Evolutionary conservation across 495 filamentous ascomycete species (phyloP), one percentile per base, ranked within the genome.

Genomic region (Ramalina intermedia): DNA sequence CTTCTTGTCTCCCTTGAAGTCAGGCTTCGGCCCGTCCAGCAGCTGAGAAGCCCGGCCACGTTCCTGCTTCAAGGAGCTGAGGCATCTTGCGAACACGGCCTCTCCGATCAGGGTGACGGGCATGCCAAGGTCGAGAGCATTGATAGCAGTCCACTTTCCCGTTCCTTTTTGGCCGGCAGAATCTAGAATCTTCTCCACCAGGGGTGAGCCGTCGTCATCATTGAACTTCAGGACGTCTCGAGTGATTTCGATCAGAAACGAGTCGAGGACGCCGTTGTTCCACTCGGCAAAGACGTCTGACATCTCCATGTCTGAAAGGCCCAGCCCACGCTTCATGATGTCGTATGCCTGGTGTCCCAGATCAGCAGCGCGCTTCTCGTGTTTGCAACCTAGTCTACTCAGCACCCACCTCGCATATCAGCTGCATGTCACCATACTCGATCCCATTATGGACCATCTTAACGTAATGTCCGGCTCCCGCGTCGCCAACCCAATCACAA

Each of bases 401-500:
- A 23, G 14, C 18, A 54, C 73, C 41, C 67, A 96, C 91, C 82
- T 98, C 91, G 70, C 84, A 93, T 68, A 98, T 98, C 65, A 98
- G 74, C 77, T 98, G 91, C 91, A 98, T 98, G 70, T 98, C 91
- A 81, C 91, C 91, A 64, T 98, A 98, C 72, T 98, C 91, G 62
- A 98, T 98, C 78, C 91, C 91, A 68, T 98, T 98, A 82, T 98
- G 91, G 51, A 98, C 91, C 93, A 98, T 98, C 83, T 98, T 98
- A 73, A 98, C 89, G 76, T 95, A 98, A 79, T 98, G 91, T 52
- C 91, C 91, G 64, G 91, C 82, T 76, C 91, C 91, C 66, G 95
- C 88, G 73, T 98, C 91, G 74, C 91, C 91, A 57, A 96, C 91
- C 91, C 91, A 98, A 69, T 98, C 89, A 65, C 91, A 98, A 79